Base-by-base conservation (phyloP, 208 protist genomes). In the Leishmania gerbilli region DNA sequence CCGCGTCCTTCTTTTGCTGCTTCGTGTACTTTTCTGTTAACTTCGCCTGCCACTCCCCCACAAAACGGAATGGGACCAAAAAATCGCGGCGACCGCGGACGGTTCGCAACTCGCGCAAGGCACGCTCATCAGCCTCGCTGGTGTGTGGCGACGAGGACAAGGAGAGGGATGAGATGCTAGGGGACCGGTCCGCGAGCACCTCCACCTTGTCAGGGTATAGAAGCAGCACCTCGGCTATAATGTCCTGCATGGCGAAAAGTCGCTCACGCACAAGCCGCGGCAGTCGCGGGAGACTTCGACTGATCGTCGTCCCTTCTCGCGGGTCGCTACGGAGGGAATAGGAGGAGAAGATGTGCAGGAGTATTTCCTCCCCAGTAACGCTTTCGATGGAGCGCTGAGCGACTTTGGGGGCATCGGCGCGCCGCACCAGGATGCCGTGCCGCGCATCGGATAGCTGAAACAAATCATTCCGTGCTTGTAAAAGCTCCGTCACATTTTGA, bases 141-240 rank as follows among this genome's bases (percentile, higher is more conserved):
- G 11, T 21, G 17, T 7, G 51, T 19, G 27, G 69, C 69, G 69
- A 75, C 13, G 37, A n/a, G 47, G 69, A 49, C 15, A 55, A 27
- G 27, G 64, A 51, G 53, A 21, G 45, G 49, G 76, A 60, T 21
- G 64, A 37, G n/a, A 42, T 58, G 15, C 13, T 51, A 21, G 42
- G 27, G 21, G 47, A 53, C 1, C 42, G 55, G 42, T 56, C 47
- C 34, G 68, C 49, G 1, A 95, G 65, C 9, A 93, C 27, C 83
- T 92, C 93, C 42, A 98, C 92, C 74, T 93, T 96, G 34, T 98
- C 92, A 0, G 93, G 91, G 74, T 89, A 93, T 55, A 77, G 72
- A 7, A 60, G 82, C 60, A 96, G 85, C 13, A 97, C 65, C 65
- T 95, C 88, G 7, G 83, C 79, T 49, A 91, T 84, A 56, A 95